Evolutionary conservation across 1,139 yeast genomes (phyloP).

Genomic region (Debaryomycetaceae sp.): DNA sequence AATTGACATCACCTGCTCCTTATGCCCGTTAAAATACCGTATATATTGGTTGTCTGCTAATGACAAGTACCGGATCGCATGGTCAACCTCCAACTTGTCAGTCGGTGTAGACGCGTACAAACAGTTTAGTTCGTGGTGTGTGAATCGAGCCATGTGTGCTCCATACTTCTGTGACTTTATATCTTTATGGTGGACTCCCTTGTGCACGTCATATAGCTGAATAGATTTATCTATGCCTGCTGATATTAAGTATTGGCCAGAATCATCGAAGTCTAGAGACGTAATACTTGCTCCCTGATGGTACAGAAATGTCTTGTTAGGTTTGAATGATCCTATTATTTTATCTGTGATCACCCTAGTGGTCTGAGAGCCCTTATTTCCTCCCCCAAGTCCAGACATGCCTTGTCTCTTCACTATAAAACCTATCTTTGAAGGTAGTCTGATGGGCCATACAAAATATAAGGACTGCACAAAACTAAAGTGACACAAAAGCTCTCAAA

Average conservation of each 20-base stretch:
- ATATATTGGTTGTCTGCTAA: slow-evolving; percentile 75
- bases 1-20: slow-evolving; percentile 64
- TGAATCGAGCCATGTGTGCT: slow-evolving; percentile 79
- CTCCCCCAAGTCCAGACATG: slow-evolving; percentile 7
- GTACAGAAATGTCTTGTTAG: slow-evolving; percentile 56
- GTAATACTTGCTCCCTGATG: slow-evolving; percentile 64
- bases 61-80: slow-evolving; percentile 72
- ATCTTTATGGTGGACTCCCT: slow-evolving; percentile 64
- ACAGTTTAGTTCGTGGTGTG: slow-evolving; percentile 72
- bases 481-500: slow-evolving; percentile 5
- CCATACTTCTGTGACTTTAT: slow-evolving; percentile 90
- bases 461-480: background rate
- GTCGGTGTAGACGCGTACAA: slow-evolving; percentile 75
- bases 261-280: slow-evolving; percentile 80
- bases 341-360: slow-evolving; percentile 34
- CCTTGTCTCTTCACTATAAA: background rate
- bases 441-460: background rate
- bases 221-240: slow-evolving; percentile 81
- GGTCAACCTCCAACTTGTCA: slow-evolving; percentile 40
- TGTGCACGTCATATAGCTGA: slow-evolving; percentile 74
- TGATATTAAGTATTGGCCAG: slow-evolving; percentile 76
- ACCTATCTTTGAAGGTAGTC: background rate
- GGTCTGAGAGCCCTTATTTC: slow-evolving; percentile 6
- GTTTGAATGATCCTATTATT: slow-evolving; percentile 48
- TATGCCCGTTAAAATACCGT: slow-evolving; percentile 86